A percentile compares a stretch with the other conserved stretches of the same genome.
These are phyloP conservation scores for Kernera saxatilis DNA, from an alignment of 345 rosid genomes.

Conservation along the genomic window DNA sequence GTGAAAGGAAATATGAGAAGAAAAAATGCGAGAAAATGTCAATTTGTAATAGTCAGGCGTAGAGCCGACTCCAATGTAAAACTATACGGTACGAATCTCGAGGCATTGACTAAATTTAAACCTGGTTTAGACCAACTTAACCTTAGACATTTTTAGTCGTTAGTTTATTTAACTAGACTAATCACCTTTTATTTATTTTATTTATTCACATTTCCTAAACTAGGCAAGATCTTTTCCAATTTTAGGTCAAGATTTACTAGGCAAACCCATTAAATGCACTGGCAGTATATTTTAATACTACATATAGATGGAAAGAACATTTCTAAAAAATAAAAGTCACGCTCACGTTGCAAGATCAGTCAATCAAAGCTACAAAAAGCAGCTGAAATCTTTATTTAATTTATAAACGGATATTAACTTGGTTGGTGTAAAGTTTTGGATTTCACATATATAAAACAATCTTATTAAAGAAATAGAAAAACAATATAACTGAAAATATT, in stretches of 20 bases:
- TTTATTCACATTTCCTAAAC: neutral
- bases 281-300: neutral
- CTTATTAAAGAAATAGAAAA: neutral
- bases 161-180: neutral
- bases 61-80: conserved; percentile 7
- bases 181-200: neutral
- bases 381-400: neutral
- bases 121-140: neutral
- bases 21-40: neutral
- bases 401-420: neutral
- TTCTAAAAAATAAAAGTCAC: neutral
- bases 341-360: neutral
- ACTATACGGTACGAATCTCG: conserved; percentile 21
- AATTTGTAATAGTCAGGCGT: conserved; percentile 9
- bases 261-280: neutral
- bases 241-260: neutral
- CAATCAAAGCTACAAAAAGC: conserved; percentile 3
- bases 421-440: neutral
- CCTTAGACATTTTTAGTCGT: neutral
- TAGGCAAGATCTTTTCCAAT: neutral
- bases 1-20: neutral
- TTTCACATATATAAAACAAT: neutral
- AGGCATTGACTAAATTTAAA: conserved; percentile 23
- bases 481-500: no score
- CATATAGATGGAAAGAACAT: neutral